Conservation (phyloP, 352 stramenopile species). For the Pythium vanterpoolii region DNA sequence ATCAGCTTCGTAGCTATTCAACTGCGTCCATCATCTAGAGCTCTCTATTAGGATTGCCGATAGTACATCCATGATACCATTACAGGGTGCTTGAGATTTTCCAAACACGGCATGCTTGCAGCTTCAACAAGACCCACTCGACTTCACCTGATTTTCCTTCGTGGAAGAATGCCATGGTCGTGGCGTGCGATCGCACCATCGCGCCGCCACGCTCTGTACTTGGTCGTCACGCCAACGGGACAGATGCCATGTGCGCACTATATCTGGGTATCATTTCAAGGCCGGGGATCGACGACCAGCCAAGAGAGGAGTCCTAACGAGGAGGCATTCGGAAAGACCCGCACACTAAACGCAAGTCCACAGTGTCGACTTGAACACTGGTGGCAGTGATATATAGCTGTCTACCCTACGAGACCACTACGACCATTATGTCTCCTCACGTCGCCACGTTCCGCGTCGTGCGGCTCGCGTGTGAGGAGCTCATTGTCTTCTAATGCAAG, state of each 20-base stretch:
- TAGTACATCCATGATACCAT: not conserved
- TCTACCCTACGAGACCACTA: not conserved
- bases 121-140: not conserved
- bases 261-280: too few species aligned
- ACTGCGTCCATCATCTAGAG: not conserved
- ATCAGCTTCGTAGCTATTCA: not conserved
- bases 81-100: not conserved
- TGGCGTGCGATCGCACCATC: not conserved
- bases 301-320: too few species aligned
- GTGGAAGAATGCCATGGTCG: conserved; percentile 2
- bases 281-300: too few species aligned
- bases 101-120: not conserved
- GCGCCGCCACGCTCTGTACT: not conserved
- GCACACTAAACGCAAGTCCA: too few species aligned
- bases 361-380: too few species aligned
- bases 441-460: conserved; percentile 39
- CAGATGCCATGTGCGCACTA: too few species aligned
- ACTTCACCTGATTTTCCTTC: not conserved
- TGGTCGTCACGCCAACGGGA: not conserved
- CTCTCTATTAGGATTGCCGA: not conserved
- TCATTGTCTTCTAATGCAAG: conserved; percentile 59
- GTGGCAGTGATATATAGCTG: too few species aligned
- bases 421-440: not conserved
- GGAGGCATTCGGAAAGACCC: too few species aligned
- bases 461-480: conserved; percentile 42